Percentiles rank a stretch among this genome's conserved stretches.
Conservation (phyloP, 148 eudicot genomes). For the Euryodendron excelsum region DNA sequence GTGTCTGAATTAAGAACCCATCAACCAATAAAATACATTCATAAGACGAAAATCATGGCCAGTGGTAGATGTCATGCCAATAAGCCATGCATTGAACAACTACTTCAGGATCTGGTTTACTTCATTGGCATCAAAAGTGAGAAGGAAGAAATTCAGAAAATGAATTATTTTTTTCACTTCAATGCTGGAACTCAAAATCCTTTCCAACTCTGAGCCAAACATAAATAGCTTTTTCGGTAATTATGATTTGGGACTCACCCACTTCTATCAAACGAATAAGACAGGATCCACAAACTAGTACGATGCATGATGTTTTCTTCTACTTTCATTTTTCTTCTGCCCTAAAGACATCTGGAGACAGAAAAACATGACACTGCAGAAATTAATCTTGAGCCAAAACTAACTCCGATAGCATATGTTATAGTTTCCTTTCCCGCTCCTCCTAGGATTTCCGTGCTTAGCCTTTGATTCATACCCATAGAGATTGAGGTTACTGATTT, state of each 20-base stretch:
- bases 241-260: neutral
- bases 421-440: neutral
- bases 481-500: neutral
- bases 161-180: neutral
- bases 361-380: neutral
- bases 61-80: neutral
- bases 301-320: neutral
- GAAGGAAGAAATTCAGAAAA: neutral
- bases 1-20: neutral
- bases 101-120: neutral
- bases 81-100: neutral
- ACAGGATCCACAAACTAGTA: neutral
- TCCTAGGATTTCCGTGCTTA: neutral
- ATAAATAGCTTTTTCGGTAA: neutral
- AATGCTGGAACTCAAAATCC: neutral
- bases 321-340: neutral
- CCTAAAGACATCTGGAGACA: neutral
- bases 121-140: neutral
- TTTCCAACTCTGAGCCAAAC: neutral
- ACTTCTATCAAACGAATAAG: neutral
- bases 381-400: neutral
- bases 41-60: neutral
- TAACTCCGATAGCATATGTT: neutral
- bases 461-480: neutral
- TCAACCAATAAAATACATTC: neutral